phyloP scores from a whole-genome alignment of 2,329 filamentous ascomycete genomes.

The Paraphoma sp. region DNA sequence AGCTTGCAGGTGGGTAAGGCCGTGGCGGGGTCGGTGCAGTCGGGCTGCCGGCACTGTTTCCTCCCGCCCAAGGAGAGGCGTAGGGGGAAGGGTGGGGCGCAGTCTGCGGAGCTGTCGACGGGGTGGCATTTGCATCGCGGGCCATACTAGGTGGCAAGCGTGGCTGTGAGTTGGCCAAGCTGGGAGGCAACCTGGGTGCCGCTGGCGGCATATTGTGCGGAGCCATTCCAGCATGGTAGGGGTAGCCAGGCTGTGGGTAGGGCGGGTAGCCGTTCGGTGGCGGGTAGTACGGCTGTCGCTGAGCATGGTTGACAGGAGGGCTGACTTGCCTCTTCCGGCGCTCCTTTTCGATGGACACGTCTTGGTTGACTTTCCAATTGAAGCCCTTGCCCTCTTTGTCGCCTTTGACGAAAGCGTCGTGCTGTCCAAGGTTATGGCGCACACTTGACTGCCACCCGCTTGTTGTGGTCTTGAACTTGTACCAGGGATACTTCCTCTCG shows the following conservation, averaged over 20 bases:
- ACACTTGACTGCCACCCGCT: conserved; percentile 72
- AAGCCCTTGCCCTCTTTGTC: conserved; percentile 68
- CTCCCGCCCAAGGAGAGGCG: conserved; percentile 46
- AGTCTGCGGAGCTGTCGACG: conserved; percentile 31
- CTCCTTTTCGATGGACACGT: conserved; percentile 66
- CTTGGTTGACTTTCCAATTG: conserved; percentile 67
- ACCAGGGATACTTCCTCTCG: conserved; percentile 68
- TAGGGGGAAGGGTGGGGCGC: conserved; percentile 41
- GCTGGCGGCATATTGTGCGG: conserved; percentile 39
- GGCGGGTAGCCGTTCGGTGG: conserved; percentile 37
- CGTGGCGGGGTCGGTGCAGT: conserved; percentile 32
- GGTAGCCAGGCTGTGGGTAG: conserved; percentile 34
- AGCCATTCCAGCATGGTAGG: conserved; percentile 39
- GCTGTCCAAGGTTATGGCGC: conserved; percentile 67
- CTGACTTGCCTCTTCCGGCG: conserved; percentile 58
- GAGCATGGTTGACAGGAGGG: conserved; percentile 46
- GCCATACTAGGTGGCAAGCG: conserved; percentile 47
- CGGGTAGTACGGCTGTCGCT: conserved; percentile 40
- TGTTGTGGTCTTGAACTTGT: conserved; percentile 65
- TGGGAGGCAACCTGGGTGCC: conserved; percentile 37
- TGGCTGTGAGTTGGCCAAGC: conserved; percentile 31
- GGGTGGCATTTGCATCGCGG: conserved; percentile 32
- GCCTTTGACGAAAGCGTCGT: conserved; percentile 65
- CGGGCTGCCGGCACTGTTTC: conserved; percentile 35
- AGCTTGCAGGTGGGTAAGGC: conserved; percentile 35